phyloP scores from a whole-genome alignment of 2,329 filamentous ascomycete genomes.

The Stagonosporopsis cucurbitacearum region DNA sequence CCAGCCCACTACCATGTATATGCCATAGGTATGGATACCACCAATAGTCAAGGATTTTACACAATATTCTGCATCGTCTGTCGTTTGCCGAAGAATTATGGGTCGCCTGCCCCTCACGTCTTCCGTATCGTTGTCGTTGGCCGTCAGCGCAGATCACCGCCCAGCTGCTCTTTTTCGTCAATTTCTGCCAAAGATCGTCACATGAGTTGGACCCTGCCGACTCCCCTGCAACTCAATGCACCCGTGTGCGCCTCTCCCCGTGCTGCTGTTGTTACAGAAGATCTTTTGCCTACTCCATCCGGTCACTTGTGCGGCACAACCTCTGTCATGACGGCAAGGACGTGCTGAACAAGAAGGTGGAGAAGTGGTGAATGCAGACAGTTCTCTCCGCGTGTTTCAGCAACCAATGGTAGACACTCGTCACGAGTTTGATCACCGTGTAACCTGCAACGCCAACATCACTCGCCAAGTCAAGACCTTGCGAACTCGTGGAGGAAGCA shows the following conservation, averaged over 20 bases:
- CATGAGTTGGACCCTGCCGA: conserved; percentile 36
- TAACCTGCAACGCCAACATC: conserved; percentile 21
- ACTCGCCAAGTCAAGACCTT: conserved; percentile 21
- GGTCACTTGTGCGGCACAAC: not conserved
- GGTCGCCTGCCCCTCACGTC: conserved; percentile 24
- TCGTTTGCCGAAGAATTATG: conserved; percentile 16
- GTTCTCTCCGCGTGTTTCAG: not conserved
- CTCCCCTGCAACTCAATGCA: conserved; percentile 21
- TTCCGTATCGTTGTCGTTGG: conserved; percentile 22
- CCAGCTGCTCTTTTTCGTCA: conserved; percentile 24
- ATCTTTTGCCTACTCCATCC: conserved; percentile 13
- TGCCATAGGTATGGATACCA: not conserved
- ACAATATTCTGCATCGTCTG: conserved; percentile 2
- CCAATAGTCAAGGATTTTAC: conserved; percentile 2
- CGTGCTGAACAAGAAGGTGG: too few species aligned
- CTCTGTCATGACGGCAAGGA: too few species aligned
- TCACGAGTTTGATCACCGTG: conserved; percentile 35
- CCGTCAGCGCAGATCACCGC: conserved; percentile 32
- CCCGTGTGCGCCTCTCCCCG: not conserved
- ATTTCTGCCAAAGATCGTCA: conserved; percentile 34
- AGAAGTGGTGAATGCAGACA: too few species aligned
- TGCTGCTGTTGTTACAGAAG: conserved; percentile 13
- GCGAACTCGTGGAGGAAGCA: conserved; percentile 15
- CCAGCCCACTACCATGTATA: conserved; percentile 6
- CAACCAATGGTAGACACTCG: conserved; percentile 18